These are phyloP conservation scores for Periconia sp. DNA, from an alignment of 2,329 filamentous ascomycete species.

Conservation along the genomic window DNA sequence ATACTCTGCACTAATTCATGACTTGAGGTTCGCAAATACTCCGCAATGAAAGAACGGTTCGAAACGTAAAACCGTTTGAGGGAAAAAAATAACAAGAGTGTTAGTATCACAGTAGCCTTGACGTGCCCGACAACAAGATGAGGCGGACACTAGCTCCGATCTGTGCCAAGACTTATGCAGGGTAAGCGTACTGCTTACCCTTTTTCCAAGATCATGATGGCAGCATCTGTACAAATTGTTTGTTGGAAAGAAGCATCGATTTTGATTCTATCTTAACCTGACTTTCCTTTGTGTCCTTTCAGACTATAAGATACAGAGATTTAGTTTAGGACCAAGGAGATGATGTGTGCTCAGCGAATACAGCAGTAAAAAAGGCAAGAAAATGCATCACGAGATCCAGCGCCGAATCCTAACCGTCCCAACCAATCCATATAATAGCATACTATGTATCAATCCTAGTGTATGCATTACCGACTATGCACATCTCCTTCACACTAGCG, in stretches of 20 bases:
- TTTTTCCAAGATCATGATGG: no score
- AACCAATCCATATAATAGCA: conserved; percentile 5
- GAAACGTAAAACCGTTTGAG: no score
- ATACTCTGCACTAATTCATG: no score
- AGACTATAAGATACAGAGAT: conserved; percentile 4
- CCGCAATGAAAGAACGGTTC: no score
- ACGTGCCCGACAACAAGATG: no score
- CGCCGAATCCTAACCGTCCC: conserved; percentile 12
- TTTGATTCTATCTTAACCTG: conserved; percentile 1
- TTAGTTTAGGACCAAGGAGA: background rate
- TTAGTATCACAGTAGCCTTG: no score
- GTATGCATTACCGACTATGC: conserved; percentile 11
- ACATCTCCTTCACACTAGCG: conserved; percentile 5
- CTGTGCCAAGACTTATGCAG: no score
- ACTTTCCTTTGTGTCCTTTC: background rate
- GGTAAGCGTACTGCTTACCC: no score
- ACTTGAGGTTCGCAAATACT: no score
- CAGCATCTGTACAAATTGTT: no score
- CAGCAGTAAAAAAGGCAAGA: conserved; percentile 9
- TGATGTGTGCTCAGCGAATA: conserved; percentile 1
- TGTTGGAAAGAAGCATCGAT: background rate
- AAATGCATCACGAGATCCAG: conserved; percentile 9
- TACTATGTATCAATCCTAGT: conserved; percentile 8
- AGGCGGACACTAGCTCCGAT: no score
- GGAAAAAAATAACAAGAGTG: no score